These are phyloP conservation scores for Clarireedia paspali DNA, from an alignment of 2,329 filamentous ascomycete genomes.

Conservation along the genomic window DNA sequence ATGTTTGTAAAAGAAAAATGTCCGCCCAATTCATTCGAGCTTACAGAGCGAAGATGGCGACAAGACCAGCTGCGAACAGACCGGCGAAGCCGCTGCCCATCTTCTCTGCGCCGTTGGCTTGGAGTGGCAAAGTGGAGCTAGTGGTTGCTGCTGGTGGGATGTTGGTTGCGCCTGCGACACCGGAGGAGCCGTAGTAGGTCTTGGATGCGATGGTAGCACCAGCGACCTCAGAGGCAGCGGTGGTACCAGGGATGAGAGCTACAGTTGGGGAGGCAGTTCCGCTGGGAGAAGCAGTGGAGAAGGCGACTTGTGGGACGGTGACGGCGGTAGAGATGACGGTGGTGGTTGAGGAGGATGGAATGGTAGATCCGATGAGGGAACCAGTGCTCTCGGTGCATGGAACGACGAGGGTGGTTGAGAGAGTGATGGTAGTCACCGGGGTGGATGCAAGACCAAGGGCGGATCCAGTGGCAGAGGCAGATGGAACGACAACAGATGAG, in stretches of 20 bases:
- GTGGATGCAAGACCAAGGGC: slow-evolving; percentile 27
- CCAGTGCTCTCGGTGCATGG: slow-evolving; percentile 37
- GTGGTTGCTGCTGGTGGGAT: slow-evolving; percentile 21
- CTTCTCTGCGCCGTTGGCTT: slow-evolving; percentile 29
- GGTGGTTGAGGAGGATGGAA: slow-evolving; percentile 44
- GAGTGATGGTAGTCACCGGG: slow-evolving; percentile 40
- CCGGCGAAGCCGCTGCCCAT: slow-evolving; percentile 21
- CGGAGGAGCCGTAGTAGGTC: not conserved
- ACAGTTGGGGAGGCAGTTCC: slow-evolving; percentile 12
- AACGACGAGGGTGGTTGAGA: slow-evolving; percentile 44
- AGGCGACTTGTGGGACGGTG: slow-evolving; percentile 44
- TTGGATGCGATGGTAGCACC: slow-evolving; percentile 16
- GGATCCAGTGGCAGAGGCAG: slow-evolving; percentile 32
- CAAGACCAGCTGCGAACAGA: slow-evolving; percentile 19
- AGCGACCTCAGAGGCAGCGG: slow-evolving; percentile 11
- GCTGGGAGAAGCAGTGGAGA: slow-evolving; percentile 28
- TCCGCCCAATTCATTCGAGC: not conserved
- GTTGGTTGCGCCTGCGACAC: slow-evolving; percentile 12
- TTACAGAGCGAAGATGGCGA: slow-evolving; percentile 24
- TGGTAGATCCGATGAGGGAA: slow-evolving; percentile 32
- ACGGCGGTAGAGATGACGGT: slow-evolving; percentile 40
- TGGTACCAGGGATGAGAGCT: slow-evolving; percentile 34
- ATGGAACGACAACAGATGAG: slow-evolving; percentile 49
- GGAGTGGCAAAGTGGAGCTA: slow-evolving; percentile 30
- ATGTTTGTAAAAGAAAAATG: not conserved